These are phyloP conservation scores for Nitzschia sp. DNA, from an alignment of 108 stramenopile species.

Conservation along the genomic window DNA sequence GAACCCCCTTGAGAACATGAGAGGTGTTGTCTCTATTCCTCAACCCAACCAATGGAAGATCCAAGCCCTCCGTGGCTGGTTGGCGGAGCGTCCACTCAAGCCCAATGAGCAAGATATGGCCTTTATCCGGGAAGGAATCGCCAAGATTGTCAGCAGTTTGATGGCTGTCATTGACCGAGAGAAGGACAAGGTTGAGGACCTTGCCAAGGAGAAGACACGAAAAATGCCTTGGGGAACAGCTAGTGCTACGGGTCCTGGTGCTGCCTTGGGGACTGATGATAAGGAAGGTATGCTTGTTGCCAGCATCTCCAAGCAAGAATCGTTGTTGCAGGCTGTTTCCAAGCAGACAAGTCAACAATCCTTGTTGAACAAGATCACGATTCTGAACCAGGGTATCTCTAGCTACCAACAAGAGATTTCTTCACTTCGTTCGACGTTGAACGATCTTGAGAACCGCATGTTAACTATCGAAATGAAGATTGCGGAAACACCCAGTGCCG, in stretches of 20 bases:
- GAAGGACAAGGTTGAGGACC: conserved; percentile 6
- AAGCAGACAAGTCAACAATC: conserved; percentile 30
- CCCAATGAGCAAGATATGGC: conserved; percentile 24
- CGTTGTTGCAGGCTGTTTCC: conserved; percentile 26
- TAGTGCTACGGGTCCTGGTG: conserved; percentile 1
- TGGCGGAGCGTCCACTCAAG: conserved; percentile 34
- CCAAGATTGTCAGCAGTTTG: conserved; percentile 15
- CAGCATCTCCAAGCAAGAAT: conserved; percentile 30
- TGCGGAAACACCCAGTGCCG: conserved; percentile 24
- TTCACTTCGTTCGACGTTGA: conserved; percentile 16
- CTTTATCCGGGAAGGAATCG: conserved; percentile 14
- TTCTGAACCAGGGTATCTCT: conserved; percentile 27
- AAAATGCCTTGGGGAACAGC: conserved; percentile 19
- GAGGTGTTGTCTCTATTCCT: conserved; percentile 29
- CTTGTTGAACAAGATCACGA: conserved; percentile 32
- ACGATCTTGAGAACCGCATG: conserved; percentile 34
- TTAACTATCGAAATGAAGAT: conserved; percentile 36
- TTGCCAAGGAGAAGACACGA: not conserved
- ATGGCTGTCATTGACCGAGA: conserved; percentile 28
- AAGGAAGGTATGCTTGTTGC: not conserved
- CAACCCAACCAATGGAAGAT: conserved; percentile 36
- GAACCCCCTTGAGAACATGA: conserved; percentile 34
- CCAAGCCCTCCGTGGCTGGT: conserved; percentile 30
- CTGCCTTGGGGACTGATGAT: not conserved
- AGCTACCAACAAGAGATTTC: conserved; percentile 33